Evolutionary conservation across 2,329 filamentous ascomycete species (phyloP), one percentile per base, ranked within the genome.

Genomic region (Plenodomus tracheiphilus): DNA sequence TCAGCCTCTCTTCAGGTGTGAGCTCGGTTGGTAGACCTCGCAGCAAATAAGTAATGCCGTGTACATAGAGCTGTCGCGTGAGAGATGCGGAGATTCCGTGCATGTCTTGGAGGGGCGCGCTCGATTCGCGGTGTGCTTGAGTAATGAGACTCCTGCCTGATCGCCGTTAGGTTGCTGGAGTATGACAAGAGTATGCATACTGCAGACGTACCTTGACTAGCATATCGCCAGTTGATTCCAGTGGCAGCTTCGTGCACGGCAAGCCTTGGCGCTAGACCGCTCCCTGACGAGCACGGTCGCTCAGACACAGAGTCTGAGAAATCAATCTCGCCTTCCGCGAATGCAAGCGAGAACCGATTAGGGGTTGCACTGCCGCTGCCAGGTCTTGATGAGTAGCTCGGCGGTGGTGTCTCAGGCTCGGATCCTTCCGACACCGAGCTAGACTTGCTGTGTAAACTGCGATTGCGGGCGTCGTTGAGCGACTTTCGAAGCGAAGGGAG

Each of bases 21-120:
- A 88, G 77, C 41, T 86, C 75, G 1, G 69, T 52, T 0, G 86
- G 86, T 0, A 88, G 75, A 7, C 81, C 85, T 51, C 79, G 79
- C n/a, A 88, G 75, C 19, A 88, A 74, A 65, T 87, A 87, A 2
- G 81, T 79, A 3, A 86, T 70, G 49, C 83, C 80, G 58, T 87
- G 82, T 41, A 88, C 71, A 66, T 87, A 88, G 9, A 86, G 77
- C 54, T 83, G 82, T 20, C 85, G 79, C 42, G 82, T 80, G 57
- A 84, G 79, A n/a, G 68, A 61, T 2, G 72, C 49, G 39, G 77
- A 73, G 19, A 66, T 66, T 28, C 71, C 69, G 36, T 64, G 56
- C 3, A 54, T 46, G 30, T 65, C 60, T 40, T 58, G 58, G 3
- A 61, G 49, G 5, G 68, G 56, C 4, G 59, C 53, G 18, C 72